A percentile compares a stretch with the other conserved stretches of the same genome.
Evolutionary conservation across 768 basidiomycete genomes (phyloP).

Genomic region (Hygrophoropsis aurantiaca): DNA sequence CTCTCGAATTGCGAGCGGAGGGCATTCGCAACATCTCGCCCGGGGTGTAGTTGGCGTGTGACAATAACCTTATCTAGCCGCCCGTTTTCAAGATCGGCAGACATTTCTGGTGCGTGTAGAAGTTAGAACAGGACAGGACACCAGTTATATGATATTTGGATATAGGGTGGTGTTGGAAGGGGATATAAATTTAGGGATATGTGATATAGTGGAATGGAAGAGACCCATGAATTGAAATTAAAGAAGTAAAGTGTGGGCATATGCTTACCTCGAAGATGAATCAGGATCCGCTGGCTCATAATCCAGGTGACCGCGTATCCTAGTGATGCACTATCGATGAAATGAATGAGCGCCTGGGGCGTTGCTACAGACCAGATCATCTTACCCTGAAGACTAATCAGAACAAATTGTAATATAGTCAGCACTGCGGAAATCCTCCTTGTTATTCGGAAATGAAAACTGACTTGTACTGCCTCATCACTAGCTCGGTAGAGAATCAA

Average conservation of each 20-base stretch:
- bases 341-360: conserved; percentile 2
- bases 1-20: conserved; percentile 23
- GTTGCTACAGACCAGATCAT: conserved; percentile 3
- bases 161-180: too few species aligned
- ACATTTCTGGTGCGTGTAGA: conserved; percentile 14
- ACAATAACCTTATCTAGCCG: conserved; percentile 28
- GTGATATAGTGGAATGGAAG: not conserved
- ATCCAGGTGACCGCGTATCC: conserved; percentile 61
- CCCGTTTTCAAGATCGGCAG: conserved; percentile 19
- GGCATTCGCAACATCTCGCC: conserved; percentile 17
- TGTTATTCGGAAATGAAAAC: conserved; percentile 13
- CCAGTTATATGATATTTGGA: not conserved
- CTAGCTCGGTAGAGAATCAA: conserved; percentile 46
- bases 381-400: conserved; percentile 51
- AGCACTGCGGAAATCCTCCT: conserved; percentile 1
- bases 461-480: conserved; percentile 43
- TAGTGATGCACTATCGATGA: conserved; percentile 43
- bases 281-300: conserved; percentile 57
- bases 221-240: too few species aligned
- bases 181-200: too few species aligned
- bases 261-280: conserved; percentile 53
- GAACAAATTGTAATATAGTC: conserved; percentile 4
- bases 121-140: not conserved
- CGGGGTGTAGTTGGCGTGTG: conserved; percentile 13
- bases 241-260: not conserved